Conservation (phyloP, 2,329 filamentous ascomycete genomes). For the Stromatinia cepivora region DNA sequence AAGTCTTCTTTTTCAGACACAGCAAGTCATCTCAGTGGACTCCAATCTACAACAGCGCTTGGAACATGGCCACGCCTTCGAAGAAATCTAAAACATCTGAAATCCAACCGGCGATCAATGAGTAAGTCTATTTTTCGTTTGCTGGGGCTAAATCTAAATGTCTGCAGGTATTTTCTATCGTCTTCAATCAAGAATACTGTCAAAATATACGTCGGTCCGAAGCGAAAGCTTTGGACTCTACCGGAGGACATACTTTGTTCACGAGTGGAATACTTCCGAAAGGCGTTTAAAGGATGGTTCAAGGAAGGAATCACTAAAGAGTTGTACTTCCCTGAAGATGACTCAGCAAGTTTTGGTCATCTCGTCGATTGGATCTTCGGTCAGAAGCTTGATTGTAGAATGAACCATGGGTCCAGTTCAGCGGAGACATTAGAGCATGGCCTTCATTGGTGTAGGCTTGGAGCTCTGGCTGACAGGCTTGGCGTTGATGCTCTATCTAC, state of each 20-base stretch:
- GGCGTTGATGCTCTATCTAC: neutral
- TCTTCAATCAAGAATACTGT: neutral
- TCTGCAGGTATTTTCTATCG: neutral
- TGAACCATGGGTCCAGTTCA: neutral
- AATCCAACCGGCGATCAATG: neutral
- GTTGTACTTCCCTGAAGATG: neutral
- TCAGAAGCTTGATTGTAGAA: neutral
- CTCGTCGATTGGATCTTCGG: neutral
- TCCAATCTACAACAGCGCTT: neutral
- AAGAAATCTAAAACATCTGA: neutral
- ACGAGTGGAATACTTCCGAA: constrained; percentile 15
- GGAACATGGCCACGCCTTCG: neutral
- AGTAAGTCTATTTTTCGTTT: neutral
- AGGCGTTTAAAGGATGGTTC: constrained; percentile 14
- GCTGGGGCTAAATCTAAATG: neutral
- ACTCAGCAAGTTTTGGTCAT: neutral
- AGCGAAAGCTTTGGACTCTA: constrained; percentile 7
- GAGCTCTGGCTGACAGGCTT: neutral
- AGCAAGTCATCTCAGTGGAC: neutral
- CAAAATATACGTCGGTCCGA: constrained; percentile 13
- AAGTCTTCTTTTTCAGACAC: neutral
- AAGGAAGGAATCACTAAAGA: neutral
- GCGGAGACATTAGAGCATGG: neutral
- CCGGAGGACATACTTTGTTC: constrained; percentile 20
- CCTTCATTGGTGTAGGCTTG: neutral